phyloP scores from a whole-genome alignment of 345 rosid genomes.

The Cardiospermum halicacabum region DNA sequence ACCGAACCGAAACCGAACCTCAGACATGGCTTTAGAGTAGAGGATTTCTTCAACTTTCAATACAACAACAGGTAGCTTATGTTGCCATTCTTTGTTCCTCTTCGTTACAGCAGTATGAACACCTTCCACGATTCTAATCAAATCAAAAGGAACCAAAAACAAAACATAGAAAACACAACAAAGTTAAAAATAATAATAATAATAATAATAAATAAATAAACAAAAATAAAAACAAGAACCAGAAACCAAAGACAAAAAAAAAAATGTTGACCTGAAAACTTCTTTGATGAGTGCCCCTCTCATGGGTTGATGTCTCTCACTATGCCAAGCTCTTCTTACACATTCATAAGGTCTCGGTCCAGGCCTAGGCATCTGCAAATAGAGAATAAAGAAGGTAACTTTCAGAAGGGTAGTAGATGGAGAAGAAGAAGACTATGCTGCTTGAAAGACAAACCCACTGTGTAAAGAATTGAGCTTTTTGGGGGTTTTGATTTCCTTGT shows the following conservation, averaged over 20 bases:
- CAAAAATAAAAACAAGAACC: neutral
- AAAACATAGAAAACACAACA: neutral
- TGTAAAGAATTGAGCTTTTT: slow-evolving; percentile 16
- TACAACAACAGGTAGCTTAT: slow-evolving; percentile 70
- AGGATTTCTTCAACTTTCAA: slow-evolving; percentile 64
- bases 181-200: neutral
- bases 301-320: slow-evolving; percentile 74
- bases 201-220: neutral
- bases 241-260: too few relatives aligned
- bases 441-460: slow-evolving; percentile 16
- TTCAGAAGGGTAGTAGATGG: neutral
- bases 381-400: neutral
- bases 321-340: slow-evolving; percentile 72
- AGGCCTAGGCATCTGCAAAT: slow-evolving; percentile 59
- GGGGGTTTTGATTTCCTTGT: slow-evolving; percentile 5
- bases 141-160: neutral
- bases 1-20: slow-evolving; percentile 28
- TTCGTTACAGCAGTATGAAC: slow-evolving; percentile 44
- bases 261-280: slow-evolving; percentile 47
- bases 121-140: slow-evolving; percentile 49
- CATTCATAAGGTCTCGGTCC: slow-evolving; percentile 74
- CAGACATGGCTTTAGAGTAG: slow-evolving; percentile 76
- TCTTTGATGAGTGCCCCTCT: slow-evolving; percentile 71
- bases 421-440: slow-evolving; percentile 9
- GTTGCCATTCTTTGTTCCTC: slow-evolving; percentile 78